Evolutionary conservation across 1,284 basidiomycete genomes (phyloP).

Genomic region (Phylloboletellus chloephorus): DNA sequence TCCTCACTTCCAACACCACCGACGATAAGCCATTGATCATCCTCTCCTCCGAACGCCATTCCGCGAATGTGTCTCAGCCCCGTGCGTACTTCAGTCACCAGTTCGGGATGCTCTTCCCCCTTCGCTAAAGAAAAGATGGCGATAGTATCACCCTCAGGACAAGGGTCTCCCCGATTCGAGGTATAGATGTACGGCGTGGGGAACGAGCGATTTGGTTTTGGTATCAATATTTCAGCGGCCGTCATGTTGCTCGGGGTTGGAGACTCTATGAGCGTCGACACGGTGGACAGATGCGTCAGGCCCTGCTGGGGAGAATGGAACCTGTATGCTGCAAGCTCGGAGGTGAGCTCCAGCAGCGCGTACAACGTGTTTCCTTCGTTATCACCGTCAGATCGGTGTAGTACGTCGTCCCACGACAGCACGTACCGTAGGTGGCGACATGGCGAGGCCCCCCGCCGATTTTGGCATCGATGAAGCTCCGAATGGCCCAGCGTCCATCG

Average conservation of each 20-base stretch:
- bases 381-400: constrained; percentile 1
- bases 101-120: constrained; percentile 35
- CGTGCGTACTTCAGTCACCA: constrained; percentile 45
- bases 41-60: constrained; percentile 46
- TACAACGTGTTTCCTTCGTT: constrained; percentile 51
- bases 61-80: constrained; percentile 49
- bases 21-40: constrained; percentile 44
- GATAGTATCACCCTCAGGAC: constrained; percentile 56
- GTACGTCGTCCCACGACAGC: neutral
- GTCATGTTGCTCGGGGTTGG: constrained; percentile 40
- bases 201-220: constrained; percentile 39
- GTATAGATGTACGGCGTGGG: constrained; percentile 50
- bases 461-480: constrained; percentile 41
- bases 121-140: constrained; percentile 48
- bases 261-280: constrained; percentile 40
- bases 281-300: constrained; percentile 32
- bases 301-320: constrained; percentile 32
- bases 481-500: constrained; percentile 43
- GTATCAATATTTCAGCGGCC: constrained; percentile 56
- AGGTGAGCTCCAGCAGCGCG: constrained; percentile 60
- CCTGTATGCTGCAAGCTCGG: constrained; percentile 48
- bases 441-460: constrained; percentile 67
- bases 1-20: constrained; percentile 36
- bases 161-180: constrained; percentile 61
- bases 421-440: constrained; percentile 53